Base-by-base conservation (phyloP, 2,329 filamentous ascomycete species). In the Geosmithia putterillii region DNA sequence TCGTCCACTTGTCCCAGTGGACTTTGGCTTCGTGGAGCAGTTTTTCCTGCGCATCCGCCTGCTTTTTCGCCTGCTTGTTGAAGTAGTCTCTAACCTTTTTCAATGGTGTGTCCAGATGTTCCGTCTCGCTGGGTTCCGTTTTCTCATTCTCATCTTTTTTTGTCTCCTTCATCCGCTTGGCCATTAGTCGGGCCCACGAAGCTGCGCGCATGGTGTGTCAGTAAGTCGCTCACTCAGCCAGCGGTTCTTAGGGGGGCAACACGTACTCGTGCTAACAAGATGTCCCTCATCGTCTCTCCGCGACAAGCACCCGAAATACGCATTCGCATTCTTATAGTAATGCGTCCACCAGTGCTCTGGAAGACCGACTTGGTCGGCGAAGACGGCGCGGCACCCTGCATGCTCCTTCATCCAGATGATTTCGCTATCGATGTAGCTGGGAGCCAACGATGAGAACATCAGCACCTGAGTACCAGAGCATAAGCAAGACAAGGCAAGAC, bases 311-410 rank as follows among this genome's bases (percentile, higher is more conserved):
- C 63, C 63, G 46, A 66, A 63, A 25, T 64, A 62, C 0, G 62
- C 64, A n/a, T 65, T 67, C 2, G 61, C 56, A 32, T 56, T 56
- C 14, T 48, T 48, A 37, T 51, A 56, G 32, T 58, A 54, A 5
- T 52, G 47, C 1, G 58, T 53, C 63, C 63, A 66, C 59, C 60
- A 67, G 0, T 54, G 32, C 12, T 55, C 45, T 1, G 60, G 60
- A 12, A 64, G 57, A 2, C 20, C 21, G 37, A 60, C 58, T 1
- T 20, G 43, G 1, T 52, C 14, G 1, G 46, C 50, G 39, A 64
- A 53, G 3, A 46, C 45, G 0, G 20, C 15, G 4, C 44, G 52
- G 23, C 62, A 65, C 5, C 14, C 23, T n/a, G 14, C 19, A 12
- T 38, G 2, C 34, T 2, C 7, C 14, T 21, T 22, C 3, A 20